These are phyloP conservation scores for Cryoendolithus antarcticus DNA, from an alignment of 2,329 filamentous ascomycete species.

Conservation along the genomic window DNA sequence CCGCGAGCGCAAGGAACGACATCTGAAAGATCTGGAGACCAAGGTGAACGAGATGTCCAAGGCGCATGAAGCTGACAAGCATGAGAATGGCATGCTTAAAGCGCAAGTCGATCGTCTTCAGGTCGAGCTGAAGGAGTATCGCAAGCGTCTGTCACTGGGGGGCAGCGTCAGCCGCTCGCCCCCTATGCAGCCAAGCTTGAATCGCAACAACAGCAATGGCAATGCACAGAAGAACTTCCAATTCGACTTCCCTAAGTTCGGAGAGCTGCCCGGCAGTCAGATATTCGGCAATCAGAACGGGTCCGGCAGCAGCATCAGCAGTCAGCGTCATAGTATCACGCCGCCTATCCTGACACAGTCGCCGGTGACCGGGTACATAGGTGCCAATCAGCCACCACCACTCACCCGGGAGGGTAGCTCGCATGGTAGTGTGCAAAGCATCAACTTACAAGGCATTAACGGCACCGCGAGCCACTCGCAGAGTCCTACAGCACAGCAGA, in stretches of 20 bases:
- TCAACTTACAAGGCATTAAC: conserved; percentile 10
- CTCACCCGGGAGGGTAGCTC: conserved; percentile 22
- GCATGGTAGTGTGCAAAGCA: conserved; percentile 19
- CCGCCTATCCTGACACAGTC: conserved; percentile 14
- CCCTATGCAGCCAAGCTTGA: conserved; percentile 20
- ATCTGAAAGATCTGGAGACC: conserved; percentile 70
- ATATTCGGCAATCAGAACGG: conserved; percentile 28
- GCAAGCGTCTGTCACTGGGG: conserved; percentile 64
- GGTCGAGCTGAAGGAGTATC: conserved; percentile 75
- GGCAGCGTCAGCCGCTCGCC: conserved; percentile 37
- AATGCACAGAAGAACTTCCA: conserved; percentile 49
- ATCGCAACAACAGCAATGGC: conserved; percentile 31
- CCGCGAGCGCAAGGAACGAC: conserved; percentile 87
- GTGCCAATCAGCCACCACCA: conserved; percentile 15
- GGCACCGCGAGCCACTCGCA: conserved; percentile 9
- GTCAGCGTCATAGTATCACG: conserved; percentile 17
- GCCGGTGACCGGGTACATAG: conserved; percentile 5
- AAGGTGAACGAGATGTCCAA: conserved; percentile 60
- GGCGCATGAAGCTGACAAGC: conserved; percentile 65
- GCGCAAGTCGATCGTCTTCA: conserved; percentile 83
- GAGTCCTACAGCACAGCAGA: background rate
- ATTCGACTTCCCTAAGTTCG: conserved; percentile 94
- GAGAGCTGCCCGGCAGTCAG: conserved; percentile 50
- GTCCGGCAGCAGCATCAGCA: conserved; percentile 19
- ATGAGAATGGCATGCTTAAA: conserved; percentile 73